phyloP scores from a whole-genome alignment of 192 early-diverging fungal genomes.

The Funneliformis geosporum region DNA sequence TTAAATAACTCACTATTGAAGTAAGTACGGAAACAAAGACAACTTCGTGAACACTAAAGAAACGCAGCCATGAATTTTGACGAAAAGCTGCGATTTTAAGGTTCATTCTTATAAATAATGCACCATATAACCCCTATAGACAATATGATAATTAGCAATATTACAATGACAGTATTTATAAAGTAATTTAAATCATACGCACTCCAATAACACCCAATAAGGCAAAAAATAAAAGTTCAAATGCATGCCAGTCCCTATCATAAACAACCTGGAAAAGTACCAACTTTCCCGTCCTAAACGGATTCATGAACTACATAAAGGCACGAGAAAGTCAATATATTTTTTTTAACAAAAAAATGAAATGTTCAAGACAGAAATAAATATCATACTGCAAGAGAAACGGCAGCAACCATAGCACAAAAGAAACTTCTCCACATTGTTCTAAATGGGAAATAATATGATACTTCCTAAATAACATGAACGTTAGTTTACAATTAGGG shows the following conservation, averaged over 20 bases:
- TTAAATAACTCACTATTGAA: constrained; percentile 72
- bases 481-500: neutral
- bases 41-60: constrained; percentile 77
- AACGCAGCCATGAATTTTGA: constrained; percentile 67
- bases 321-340: neutral
- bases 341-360: neutral
- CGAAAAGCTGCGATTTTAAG: constrained; percentile 68
- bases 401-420: constrained; percentile 88
- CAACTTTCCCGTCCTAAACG: constrained; percentile 81
- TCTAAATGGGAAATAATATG: constrained; percentile 90
- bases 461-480: constrained; percentile 61
- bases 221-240: constrained; percentile 88
- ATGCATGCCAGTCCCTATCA: constrained; percentile 86
- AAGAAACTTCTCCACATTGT: constrained; percentile 95
- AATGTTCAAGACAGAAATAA: constrained; percentile 6
- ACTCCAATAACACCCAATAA: constrained; percentile 81
- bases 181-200: constrained; percentile 34
- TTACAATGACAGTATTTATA: neutral
- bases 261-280: constrained; percentile 88
- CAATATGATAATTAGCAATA: neutral
- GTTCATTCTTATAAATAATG: constrained; percentile 76
- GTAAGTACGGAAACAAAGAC: constrained; percentile 70
- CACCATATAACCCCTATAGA: constrained; percentile 79
- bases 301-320: constrained; percentile 68
- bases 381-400: constrained; percentile 69